phyloP scores from a whole-genome alignment of 2,329 filamentous ascomycete genomes.

The Trichoderma aggressivum region DNA sequence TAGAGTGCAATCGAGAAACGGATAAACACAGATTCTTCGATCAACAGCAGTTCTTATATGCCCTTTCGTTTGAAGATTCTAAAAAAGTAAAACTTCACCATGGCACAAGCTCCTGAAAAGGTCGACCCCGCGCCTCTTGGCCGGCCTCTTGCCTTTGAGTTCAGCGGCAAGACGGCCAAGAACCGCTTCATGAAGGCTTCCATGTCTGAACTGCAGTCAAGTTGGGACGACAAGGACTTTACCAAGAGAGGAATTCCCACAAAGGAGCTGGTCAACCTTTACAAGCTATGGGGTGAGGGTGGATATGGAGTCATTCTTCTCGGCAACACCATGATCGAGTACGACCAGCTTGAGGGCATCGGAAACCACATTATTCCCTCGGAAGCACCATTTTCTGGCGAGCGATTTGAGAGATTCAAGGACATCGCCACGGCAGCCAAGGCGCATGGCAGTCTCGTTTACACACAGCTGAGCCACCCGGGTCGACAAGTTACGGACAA shows the following conservation, averaged over 20 bases:
- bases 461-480: constrained; percentile 61
- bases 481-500: constrained; percentile 35
- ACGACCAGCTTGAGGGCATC: constrained; percentile 53
- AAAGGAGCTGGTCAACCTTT: constrained; percentile 48
- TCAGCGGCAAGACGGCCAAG: constrained; percentile 53
- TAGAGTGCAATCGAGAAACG: background rate
- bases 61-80: no score
- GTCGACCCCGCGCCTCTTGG: constrained; percentile 32
- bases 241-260: constrained; percentile 45
- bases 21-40: background rate
- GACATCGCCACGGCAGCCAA: constrained; percentile 53
- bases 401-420: constrained; percentile 60
- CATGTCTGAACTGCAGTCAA: constrained; percentile 63
- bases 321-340: constrained; percentile 63
- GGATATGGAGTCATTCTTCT: constrained; percentile 55
- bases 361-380: constrained; percentile 59
- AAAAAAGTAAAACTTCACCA: background rate
- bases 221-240: constrained; percentile 54
- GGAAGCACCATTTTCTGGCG: constrained; percentile 48
- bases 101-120: constrained; percentile 17
- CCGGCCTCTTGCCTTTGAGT: constrained; percentile 46
- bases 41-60: background rate
- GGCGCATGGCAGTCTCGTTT: constrained; percentile 55
- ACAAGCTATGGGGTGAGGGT: constrained; percentile 58
- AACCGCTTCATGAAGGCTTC: constrained; percentile 67